phyloP scores from a whole-genome alignment of 164 flowering plant genomes.

The Magnolia officinalis region DNA sequence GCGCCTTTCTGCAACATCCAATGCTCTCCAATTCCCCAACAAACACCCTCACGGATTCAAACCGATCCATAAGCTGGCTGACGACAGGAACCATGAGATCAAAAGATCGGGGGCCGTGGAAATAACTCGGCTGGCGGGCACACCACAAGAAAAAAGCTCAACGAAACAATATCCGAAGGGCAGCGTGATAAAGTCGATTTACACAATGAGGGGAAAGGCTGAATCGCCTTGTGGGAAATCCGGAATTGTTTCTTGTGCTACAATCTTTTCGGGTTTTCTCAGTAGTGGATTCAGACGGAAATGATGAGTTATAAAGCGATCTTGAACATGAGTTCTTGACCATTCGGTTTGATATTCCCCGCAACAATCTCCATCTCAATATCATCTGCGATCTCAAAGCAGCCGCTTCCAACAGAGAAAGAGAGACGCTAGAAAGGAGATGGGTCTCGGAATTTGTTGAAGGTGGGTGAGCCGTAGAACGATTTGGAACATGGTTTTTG shows the following conservation, averaged over 20 bases:
- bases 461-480: too few relatives aligned
- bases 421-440: background rate
- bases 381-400: conserved; percentile 6
- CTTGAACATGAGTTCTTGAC: background rate
- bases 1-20: conserved; percentile 47
- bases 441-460: background rate
- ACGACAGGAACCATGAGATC: conserved; percentile 38
- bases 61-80: conserved; percentile 25
- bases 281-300: background rate
- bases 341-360: background rate
- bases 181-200: conserved; percentile 35
- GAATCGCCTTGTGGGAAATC: conserved; percentile 1
- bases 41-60: conserved; percentile 32
- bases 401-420: background rate
- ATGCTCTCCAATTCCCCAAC: conserved; percentile 33
- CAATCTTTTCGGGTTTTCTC: background rate
- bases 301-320: background rate
- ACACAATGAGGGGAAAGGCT: conserved; percentile 32
- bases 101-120: conserved; percentile 33
- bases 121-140: conserved; percentile 48
- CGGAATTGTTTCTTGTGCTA: background rate
- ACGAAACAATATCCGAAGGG: conserved; percentile 50
- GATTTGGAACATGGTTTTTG: too few relatives aligned
- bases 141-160: conserved; percentile 64
- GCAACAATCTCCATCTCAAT: conserved; percentile 7